Base-by-base conservation (phyloP, 208 protist species). In the Crithidia acanthocephali region DNA sequence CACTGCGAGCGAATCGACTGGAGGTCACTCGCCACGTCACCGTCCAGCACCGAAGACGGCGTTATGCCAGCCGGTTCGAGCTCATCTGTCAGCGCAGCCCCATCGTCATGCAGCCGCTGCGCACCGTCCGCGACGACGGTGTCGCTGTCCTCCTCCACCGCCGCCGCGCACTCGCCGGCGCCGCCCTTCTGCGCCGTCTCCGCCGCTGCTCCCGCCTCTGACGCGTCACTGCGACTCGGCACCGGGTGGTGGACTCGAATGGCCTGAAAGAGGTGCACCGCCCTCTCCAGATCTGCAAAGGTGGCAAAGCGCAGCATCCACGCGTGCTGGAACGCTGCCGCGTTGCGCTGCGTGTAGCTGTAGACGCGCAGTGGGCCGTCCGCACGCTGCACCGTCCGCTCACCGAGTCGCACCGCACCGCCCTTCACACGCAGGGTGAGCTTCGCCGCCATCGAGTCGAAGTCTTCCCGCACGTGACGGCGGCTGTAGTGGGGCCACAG, bases 261-360 rank as follows among this genome's bases (percentile, higher is more conserved):
- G 1, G 40, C 10, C 25, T 63, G 40, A 22, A 63, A 63, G 58
- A 63, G 58, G 58, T 25, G 58, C 6, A 63, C 58, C n/a, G 58
- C 25, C 40, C 16, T 47, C 40, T 63, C 58, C 11, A 63, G 25
- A 30, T 63, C 58, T 10, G 58, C 35, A 27, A 51, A 63, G 58
- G 58, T 63, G 58, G 58, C 35, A 32, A 63, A 63, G 35, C 40
- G 58, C 58, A 63, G 58, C 58, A 63, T 63, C 58, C 58, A 63
- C n/a, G 37, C 9, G 7, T 30, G 40, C 32, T n/a, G 6, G 33
- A 44, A 27, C 3, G 1, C 18, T 2, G 32, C 35, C 20, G 32
- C 11, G 25, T 63, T 51, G 40, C 58, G 58, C 22, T 63, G 58
- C 13, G 58, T 63, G 40, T 63, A 63, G 58, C 40, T 32, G 23